Conservation (phyloP, 2,329 filamentous ascomycete species). For the Fusarium coicis region DNA sequence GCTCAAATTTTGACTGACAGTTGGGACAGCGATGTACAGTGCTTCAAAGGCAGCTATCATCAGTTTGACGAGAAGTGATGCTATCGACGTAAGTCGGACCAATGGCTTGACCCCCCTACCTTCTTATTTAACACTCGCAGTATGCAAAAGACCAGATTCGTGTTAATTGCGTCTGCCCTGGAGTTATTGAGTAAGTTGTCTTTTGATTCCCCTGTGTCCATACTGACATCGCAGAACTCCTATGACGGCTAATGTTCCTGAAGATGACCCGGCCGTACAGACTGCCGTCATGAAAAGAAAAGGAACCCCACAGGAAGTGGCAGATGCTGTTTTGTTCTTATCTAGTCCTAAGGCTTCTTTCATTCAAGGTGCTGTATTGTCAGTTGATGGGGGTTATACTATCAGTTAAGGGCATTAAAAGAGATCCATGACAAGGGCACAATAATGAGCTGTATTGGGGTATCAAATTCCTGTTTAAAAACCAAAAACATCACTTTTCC, state of each 20-base stretch:
- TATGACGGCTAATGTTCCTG: constrained; percentile 54
- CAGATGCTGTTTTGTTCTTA: constrained; percentile 58
- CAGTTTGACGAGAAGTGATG: constrained; percentile 58
- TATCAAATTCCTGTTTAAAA: constrained; percentile 39
- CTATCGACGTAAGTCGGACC: constrained; percentile 52
- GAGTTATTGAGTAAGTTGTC: constrained; percentile 53
- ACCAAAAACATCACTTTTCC: not conserved
- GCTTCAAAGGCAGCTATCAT: constrained; percentile 57
- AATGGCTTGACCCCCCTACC: fast-evolving
- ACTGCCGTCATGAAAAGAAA: constrained; percentile 52
- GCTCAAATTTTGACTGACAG: not conserved
- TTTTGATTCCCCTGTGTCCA: no score
- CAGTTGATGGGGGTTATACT: constrained; percentile 58
- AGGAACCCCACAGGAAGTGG: constrained; percentile 58
- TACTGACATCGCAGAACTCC: constrained; percentile 48
- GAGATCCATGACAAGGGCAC: not conserved
- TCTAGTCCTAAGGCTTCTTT: constrained; percentile 58
- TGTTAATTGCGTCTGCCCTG: constrained; percentile 59
- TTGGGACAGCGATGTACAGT: constrained; percentile 51
- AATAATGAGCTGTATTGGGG: constrained; percentile 33
- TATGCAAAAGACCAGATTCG: constrained; percentile 58
- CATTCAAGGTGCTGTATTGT: constrained; percentile 55
- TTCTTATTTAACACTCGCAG: constrained; percentile 34
- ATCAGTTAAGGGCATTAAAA: constrained; percentile 39
- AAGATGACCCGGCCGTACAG: constrained; percentile 48